Percentiles rank a stretch among this genome's conserved stretches.
Evolutionary conservation across 2,329 filamentous ascomycete genomes (phyloP).

Genomic region (Coniosporium tulheliwenetii): DNA sequence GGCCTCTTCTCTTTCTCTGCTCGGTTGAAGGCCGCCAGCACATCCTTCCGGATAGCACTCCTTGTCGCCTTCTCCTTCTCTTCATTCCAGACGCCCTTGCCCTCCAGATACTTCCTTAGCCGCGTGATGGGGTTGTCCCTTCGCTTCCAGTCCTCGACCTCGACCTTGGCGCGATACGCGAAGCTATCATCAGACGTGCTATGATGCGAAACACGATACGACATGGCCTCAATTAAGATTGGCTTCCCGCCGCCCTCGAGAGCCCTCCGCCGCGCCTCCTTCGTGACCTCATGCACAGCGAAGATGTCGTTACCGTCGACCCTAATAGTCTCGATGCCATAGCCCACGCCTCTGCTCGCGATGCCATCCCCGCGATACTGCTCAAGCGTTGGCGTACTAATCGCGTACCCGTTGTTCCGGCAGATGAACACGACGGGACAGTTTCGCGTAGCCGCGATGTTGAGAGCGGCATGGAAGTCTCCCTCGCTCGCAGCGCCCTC

Average conservation of each 20-base stretch:
- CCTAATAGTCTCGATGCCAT: constrained; percentile 85
- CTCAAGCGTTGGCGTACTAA: constrained; percentile 76
- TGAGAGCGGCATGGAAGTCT: constrained; percentile 81
- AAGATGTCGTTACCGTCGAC: constrained; percentile 93
- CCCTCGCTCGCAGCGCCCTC: constrained; percentile 84
- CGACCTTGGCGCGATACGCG: constrained; percentile 80
- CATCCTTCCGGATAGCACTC: constrained; percentile 50
- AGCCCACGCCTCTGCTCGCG: constrained; percentile 70
- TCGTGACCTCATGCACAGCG: constrained; percentile 68
- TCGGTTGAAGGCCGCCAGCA: constrained; percentile 69
- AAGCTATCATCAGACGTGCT: constrained; percentile 95
- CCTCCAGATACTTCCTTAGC: constrained; percentile 81
- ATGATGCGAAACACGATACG: constrained; percentile 94
- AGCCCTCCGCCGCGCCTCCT: constrained; percentile 61
- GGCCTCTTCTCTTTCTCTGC: constrained; percentile 75
- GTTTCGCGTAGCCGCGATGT: constrained; percentile 78
- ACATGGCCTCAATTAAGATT: constrained; percentile 88
- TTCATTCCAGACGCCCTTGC: constrained; percentile 70
- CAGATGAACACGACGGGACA: constrained; percentile 83
- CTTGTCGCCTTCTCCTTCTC: constrained; percentile 60
- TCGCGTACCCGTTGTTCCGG: constrained; percentile 85
- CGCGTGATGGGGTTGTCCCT: constrained; percentile 79
- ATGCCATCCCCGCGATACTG: constrained; percentile 89
- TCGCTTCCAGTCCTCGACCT: constrained; percentile 89
- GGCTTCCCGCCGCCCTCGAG: constrained; percentile 67